phyloP scores from a whole-genome alignment of 2,329 filamentous ascomycete genomes.

The Dactylellina parvicollis region DNA sequence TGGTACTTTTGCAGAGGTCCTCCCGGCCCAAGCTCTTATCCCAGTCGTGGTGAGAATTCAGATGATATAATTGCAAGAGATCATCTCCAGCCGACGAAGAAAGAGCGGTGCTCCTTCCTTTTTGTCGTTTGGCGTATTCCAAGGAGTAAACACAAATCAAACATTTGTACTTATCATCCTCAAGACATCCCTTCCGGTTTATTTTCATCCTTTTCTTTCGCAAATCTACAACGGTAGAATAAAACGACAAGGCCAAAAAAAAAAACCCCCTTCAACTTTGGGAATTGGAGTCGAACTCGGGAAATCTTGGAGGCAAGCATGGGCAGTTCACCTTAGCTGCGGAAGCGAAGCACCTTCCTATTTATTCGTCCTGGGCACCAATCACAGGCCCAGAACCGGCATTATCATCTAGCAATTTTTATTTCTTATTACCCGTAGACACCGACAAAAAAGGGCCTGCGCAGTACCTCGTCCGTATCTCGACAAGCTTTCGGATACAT shows the following conservation, averaged over 20 bases:
- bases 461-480: constrained; percentile 23
- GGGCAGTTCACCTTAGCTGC: constrained; percentile 53
- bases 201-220: neutral
- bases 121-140: constrained; percentile 30
- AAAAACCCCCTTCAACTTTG: constrained; percentile 3
- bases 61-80: constrained; percentile 54
- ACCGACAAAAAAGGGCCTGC: constrained; percentile 18
- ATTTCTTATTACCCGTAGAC: constrained; percentile 51
- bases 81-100: constrained; percentile 52
- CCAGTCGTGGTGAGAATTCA: constrained; percentile 41
- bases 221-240: neutral
- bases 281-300: constrained; percentile 28
- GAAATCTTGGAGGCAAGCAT: constrained; percentile 48
- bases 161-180: constrained; percentile 26
- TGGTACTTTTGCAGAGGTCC: constrained; percentile 40
- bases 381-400: constrained; percentile 33
- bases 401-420: constrained; percentile 49
- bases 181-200: constrained; percentile 4
- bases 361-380: constrained; percentile 48
- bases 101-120: constrained; percentile 51
- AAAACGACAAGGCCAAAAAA: neutral
- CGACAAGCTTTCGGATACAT: constrained; percentile 53
- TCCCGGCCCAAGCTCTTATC: constrained; percentile 47
- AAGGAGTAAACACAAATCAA: constrained; percentile 5
- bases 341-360: constrained; percentile 54